Evolutionary conservation across 345 rosid genomes (phyloP).

Genomic region (Firmiana major): DNA sequence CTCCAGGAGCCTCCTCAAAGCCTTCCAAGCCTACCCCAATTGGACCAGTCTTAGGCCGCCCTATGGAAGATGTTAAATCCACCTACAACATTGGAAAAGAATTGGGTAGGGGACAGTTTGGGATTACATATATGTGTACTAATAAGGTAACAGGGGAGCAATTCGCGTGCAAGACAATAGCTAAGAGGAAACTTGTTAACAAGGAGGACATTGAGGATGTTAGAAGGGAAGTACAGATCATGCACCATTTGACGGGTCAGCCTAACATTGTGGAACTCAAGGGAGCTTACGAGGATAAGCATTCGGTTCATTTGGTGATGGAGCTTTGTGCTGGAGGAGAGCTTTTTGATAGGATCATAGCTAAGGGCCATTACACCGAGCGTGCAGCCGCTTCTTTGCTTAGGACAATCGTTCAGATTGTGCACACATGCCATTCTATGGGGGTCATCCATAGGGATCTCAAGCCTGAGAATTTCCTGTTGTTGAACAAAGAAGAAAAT

Average conservation of each 20-base stretch:
- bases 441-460: slow-evolving; percentile 94
- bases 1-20: slow-evolving; percentile 29
- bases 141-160: slow-evolving; percentile 64
- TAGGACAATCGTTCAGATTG: slow-evolving; percentile 77
- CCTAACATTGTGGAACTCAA: slow-evolving; percentile 89
- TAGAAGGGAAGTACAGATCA: slow-evolving; percentile 86
- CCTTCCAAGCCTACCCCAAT: slow-evolving; percentile 38
- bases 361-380: slow-evolving; percentile 90
- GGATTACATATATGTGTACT: slow-evolving; percentile 82
- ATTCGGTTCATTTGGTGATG: slow-evolving; percentile 92
- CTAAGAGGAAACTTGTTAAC: slow-evolving; percentile 75
- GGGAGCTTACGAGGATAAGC: slow-evolving; percentile 92
- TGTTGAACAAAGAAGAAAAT: slow-evolving; percentile 70
- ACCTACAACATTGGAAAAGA: slow-evolving; percentile 72
- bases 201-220: slow-evolving; percentile 95
- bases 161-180: slow-evolving; percentile 90
- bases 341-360: slow-evolving; percentile 81
- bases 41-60: slow-evolving; percentile 82
- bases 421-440: slow-evolving; percentile 92
- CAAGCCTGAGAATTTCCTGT: slow-evolving; percentile 88
- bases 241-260: slow-evolving; percentile 89
- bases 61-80: slow-evolving; percentile 84
- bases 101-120: slow-evolving; percentile 89
- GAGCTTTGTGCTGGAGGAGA: slow-evolving; percentile 95
- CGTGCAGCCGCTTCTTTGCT: slow-evolving; percentile 87